Base-by-base conservation (phyloP, 2,329 filamentous ascomycete species). In the Helotiales sp. region DNA sequence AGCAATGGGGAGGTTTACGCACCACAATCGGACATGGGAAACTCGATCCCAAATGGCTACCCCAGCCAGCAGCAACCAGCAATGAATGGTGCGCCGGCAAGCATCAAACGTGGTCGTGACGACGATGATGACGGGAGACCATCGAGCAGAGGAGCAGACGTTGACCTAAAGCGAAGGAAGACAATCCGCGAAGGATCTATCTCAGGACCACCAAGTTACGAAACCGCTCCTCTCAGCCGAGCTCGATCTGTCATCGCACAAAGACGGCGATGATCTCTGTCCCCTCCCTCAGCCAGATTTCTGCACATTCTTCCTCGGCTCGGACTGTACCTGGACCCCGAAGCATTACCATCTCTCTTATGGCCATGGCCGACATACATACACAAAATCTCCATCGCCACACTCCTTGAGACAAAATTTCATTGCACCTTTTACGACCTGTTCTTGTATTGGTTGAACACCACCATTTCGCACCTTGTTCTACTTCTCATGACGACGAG, bases 111-210 rank as follows among this genome's bases (percentile, higher is more conserved):
- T 19, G 72, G 74, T 4, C 71, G 76, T 12, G 76, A 78, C 57
- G 76, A 79, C 36, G 76, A 77, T 40, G 77, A 78, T 48, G 69
- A 73, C 57, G 78, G 81, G 51, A 86, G 89, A 12, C 82, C 87
- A 22, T 80, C 84, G 36, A 86, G 81, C 68, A 75, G 79, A 61
- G 78, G 76, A 58, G 74, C 77, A 25, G 84, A 87, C 44, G 76
- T 86, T 61, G 83, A 89, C 22, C 74, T 88, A 58, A 96, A 96
- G 77, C 86, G 91, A 65, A 86, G 90, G 63, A 93, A 93, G 79
- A 93, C 89, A 0, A 79, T 89, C 64, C 82, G 85, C 62, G 86
- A 90, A 66, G 76, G 79, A 10, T 75, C 78, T 2, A 77, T 81
- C n/a, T 75, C 81, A n/a, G 67, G 76, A 22, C 74, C 53, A 22